Percentiles rank a stretch among this genome's conserved stretches.
phyloP scores from a whole-genome alignment of 2,329 filamentous ascomycete genomes.

The Aspergillus sp. region DNA sequence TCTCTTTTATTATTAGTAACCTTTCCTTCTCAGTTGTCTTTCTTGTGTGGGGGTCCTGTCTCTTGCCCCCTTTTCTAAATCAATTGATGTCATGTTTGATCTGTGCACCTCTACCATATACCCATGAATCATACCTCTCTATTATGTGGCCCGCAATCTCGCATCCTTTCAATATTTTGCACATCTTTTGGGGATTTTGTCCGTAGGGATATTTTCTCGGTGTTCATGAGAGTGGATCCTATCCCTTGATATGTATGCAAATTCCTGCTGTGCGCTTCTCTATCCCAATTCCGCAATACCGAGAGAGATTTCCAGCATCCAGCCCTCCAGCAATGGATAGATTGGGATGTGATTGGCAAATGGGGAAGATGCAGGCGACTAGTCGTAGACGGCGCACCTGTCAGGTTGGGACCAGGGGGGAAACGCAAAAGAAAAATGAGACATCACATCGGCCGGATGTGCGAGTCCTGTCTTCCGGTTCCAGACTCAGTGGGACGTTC shows the following conservation, averaged over 20 bases:
- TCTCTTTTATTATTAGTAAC: background rate
- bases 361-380: background rate
- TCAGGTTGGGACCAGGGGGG: background rate
- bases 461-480: background rate
- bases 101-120: background rate
- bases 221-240: background rate
- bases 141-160: background rate
- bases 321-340: too few species aligned
- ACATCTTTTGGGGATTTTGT: background rate
- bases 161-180: background rate
- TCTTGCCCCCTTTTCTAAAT: background rate
- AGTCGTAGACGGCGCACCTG: background rate
- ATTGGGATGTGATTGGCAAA: background rate
- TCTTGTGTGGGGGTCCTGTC: background rate
- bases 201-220: too few species aligned
- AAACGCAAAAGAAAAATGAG: background rate
- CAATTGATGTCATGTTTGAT: background rate
- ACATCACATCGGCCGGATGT: slow-evolving; percentile 2
- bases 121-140: background rate
- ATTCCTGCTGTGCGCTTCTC: background rate
- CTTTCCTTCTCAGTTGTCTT: background rate
- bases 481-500: background rate
- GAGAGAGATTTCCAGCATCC: too few species aligned
- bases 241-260: background rate
- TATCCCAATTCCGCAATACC: background rate